phyloP scores from a whole-genome alignment of 768 basidiomycete species.

The Daedaleopsis sinensis region DNA sequence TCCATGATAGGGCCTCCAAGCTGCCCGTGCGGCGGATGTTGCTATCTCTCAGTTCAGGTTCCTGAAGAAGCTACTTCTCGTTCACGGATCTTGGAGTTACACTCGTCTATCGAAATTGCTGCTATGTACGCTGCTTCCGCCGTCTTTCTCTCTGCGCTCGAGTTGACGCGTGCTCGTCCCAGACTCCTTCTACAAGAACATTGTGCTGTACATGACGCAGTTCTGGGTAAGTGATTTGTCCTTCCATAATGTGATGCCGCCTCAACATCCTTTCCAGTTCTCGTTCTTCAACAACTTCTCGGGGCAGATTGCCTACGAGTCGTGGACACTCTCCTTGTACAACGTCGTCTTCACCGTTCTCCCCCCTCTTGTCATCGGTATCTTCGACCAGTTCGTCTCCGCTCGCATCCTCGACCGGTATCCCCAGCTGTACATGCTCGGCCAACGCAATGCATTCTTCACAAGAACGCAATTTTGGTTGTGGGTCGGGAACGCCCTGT shows the following conservation, averaged over 20 bases:
- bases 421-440: slow-evolving; percentile 93
- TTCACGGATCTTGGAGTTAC: slow-evolving; percentile 99
- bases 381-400: slow-evolving; percentile 98
- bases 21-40: slow-evolving; percentile 95
- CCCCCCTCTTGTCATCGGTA: slow-evolving; percentile 94
- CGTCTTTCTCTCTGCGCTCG: background rate
- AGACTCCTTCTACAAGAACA: slow-evolving; percentile 99
- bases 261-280: slow-evolving; percentile 53
- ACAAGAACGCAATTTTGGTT: slow-evolving; percentile 90
- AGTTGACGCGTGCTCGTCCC: background rate
- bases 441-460: slow-evolving; percentile 94
- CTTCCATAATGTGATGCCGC: background rate
- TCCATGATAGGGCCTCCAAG: slow-evolving; percentile 82
- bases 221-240: slow-evolving; percentile 77
- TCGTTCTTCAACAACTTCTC: slow-evolving; percentile 99
- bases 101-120: slow-evolving; percentile 93
- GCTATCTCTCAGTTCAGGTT: slow-evolving; percentile 98
- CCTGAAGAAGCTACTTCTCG: slow-evolving; percentile 91
- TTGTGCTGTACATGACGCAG: slow-evolving; percentile 96
- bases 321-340: slow-evolving; percentile 97
- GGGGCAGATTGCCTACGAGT: slow-evolving; percentile 97
- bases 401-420: slow-evolving; percentile 96
- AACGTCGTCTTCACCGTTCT: slow-evolving; percentile 96
- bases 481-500: slow-evolving; percentile 87
- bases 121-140: slow-evolving; percentile 65